Conservation (phyloP, 2,329 filamentous ascomycete species). For the Dactylellina drechsleri region DNA sequence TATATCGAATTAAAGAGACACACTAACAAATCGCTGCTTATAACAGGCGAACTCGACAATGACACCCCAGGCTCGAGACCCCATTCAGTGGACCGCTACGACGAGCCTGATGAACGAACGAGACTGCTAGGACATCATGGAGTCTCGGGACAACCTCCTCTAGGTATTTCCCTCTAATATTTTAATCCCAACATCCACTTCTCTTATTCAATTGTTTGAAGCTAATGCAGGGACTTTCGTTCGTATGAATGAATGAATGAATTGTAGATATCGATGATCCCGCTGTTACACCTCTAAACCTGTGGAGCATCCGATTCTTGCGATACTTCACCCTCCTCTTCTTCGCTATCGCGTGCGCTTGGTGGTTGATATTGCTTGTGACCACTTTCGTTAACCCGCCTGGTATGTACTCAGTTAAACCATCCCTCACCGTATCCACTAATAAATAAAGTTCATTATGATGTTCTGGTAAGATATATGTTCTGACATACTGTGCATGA, state of each 20-base stretch:
- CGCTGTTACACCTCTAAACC: slow-evolving; percentile 85
- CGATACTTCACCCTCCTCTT: slow-evolving; percentile 82
- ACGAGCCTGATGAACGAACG: slow-evolving; percentile 43
- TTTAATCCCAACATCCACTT: too few relatives aligned
- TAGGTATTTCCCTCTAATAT: slow-evolving; percentile 15
- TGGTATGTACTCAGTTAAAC: slow-evolving; percentile 61
- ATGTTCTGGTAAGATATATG: background rate
- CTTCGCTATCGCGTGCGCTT: slow-evolving; percentile 79
- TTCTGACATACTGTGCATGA: too few relatives aligned
- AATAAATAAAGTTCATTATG: background rate
- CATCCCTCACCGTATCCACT: background rate
- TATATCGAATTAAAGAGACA: slow-evolving; percentile 5
- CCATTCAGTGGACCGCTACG: background rate
- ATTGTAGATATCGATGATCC: slow-evolving; percentile 56
- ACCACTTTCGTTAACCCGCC: slow-evolving; percentile 91
- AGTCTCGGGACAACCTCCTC: slow-evolving; percentile 45
- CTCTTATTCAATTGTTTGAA: too few relatives aligned
- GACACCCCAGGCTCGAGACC: slow-evolving; percentile 3
- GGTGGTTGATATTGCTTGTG: slow-evolving; percentile 91
- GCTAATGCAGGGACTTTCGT: too few relatives aligned
- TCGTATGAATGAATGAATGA: background rate
- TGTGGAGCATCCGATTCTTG: slow-evolving; percentile 86
- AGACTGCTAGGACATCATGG: slow-evolving; percentile 36
- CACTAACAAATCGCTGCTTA: slow-evolving; percentile 8
- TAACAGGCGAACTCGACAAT: background rate